Percentiles rank a stretch among this genome's conserved stretches.
These are phyloP conservation scores for Colletotrichum tropicale DNA, from an alignment of 2,329 filamentous ascomycete genomes.

Conservation along the genomic window DNA sequence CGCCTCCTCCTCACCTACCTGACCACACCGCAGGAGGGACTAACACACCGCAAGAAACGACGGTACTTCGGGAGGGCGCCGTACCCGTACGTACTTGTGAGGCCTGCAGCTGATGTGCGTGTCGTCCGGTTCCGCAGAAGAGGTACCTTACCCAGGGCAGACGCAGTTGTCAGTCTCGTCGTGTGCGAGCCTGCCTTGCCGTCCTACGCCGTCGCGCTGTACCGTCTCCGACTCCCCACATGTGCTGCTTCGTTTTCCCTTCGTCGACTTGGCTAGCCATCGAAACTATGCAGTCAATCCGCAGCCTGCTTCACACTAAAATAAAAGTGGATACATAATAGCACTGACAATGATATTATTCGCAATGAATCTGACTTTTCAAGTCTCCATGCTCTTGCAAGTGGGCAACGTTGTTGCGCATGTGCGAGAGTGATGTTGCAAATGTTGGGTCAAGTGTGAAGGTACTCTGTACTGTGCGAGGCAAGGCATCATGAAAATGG, in stretches of 20 bases:
- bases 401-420: background rate
- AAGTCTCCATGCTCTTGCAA: background rate
- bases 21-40: background rate
- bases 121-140: background rate
- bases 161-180: background rate
- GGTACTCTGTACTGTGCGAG: background rate
- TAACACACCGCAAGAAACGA: background rate
- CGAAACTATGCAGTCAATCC: background rate
- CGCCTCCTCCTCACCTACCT: background rate
- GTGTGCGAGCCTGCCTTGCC: background rate
- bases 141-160: background rate
- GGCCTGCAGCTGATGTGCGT: background rate
- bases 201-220: background rate
- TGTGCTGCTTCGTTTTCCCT: background rate
- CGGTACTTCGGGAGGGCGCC: background rate
- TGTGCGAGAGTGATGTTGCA: background rate
- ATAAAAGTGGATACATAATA: background rate
- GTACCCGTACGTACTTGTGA: background rate
- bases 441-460: background rate
- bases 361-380: background rate
- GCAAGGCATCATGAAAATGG: background rate
- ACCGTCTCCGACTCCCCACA: background rate
- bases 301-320: constrained; percentile 7
- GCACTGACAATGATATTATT: background rate
- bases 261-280: constrained; percentile 2